phyloP scores from a whole-genome alignment of 176 grass and related monocot genomes.

The Eragrostis nindensis region DNA sequence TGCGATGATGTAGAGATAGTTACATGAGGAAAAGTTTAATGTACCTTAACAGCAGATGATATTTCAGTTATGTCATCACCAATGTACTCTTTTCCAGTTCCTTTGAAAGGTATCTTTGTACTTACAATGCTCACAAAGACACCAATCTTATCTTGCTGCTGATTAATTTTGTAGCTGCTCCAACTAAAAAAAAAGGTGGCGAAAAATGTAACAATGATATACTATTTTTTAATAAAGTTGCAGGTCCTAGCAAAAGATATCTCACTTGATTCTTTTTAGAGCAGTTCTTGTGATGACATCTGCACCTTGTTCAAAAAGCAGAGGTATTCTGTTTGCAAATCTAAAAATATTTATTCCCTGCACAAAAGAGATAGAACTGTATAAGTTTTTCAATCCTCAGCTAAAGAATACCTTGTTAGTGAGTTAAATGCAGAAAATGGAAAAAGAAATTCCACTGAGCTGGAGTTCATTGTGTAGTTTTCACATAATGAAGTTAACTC shows the following conservation, averaged over 20 bases:
- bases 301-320: constrained; percentile 97
- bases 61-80: constrained; percentile 98
- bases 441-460: constrained; percentile 5
- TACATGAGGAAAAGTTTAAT: not conserved
- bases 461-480: constrained; percentile 11
- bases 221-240: not conserved
- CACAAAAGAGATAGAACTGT: constrained; percentile 17
- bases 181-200: constrained; percentile 58
- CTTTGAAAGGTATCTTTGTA: constrained; percentile 99
- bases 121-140: constrained; percentile 98
- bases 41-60: constrained; percentile 83
- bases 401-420: constrained; percentile 16
- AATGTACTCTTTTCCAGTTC: constrained; percentile 96
- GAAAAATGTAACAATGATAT: not conserved
- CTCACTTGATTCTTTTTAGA: constrained; percentile 84
- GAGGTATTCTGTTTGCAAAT: constrained; percentile 97
- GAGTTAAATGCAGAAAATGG: constrained; percentile 8
- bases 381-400: constrained; percentile 18
- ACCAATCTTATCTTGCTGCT: constrained; percentile 92
- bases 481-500: constrained; percentile 25
- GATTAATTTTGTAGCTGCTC: constrained; percentile 96
- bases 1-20: constrained; percentile 23
- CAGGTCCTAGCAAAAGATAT: constrained; percentile 30
- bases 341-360: constrained; percentile 96
- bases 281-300: constrained; percentile 99